Percentiles rank a stretch among this genome's conserved stretches.
Conservation (phyloP, 1,284 basidiomycete genomes). For the Tylopilus orsonianus region DNA sequence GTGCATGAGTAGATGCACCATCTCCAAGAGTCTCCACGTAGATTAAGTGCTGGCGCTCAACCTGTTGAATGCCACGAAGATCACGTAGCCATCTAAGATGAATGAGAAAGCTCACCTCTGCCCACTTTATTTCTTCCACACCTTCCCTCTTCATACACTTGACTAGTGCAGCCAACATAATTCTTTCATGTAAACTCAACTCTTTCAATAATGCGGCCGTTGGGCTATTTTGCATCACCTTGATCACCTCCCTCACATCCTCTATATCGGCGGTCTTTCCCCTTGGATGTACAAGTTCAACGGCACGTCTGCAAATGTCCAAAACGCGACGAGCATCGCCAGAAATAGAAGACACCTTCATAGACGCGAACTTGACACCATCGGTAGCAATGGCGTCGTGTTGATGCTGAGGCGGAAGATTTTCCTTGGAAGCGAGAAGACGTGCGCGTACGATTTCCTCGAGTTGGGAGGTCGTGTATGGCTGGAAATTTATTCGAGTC, state of each 20-base stretch:
- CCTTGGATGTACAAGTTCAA: slow-evolving; percentile 69
- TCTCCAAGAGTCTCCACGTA: slow-evolving; percentile 59
- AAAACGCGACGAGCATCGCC: slow-evolving; percentile 94
- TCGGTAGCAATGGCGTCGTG: slow-evolving; percentile 68
- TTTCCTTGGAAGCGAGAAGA: slow-evolving; percentile 58
- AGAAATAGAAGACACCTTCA: slow-evolving; percentile 89
- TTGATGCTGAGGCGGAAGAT: slow-evolving; percentile 35
- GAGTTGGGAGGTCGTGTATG: slow-evolving; percentile 83
- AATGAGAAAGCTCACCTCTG: slow-evolving; percentile 53
- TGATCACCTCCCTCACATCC: slow-evolving; percentile 82
- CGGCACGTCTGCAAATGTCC: slow-evolving; percentile 89
- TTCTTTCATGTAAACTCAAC: slow-evolving; percentile 82
- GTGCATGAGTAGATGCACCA: slow-evolving; percentile 51
- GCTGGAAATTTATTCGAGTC: slow-evolving; percentile 92
- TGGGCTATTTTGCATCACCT: slow-evolving; percentile 89
- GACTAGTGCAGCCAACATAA: slow-evolving; percentile 87
- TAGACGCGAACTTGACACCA: slow-evolving; percentile 87
- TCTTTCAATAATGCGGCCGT: slow-evolving; percentile 80
- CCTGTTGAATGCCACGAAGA: slow-evolving; percentile 37
- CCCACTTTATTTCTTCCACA: slow-evolving; percentile 84
- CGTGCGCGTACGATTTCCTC: slow-evolving; percentile 86
- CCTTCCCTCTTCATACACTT: slow-evolving; percentile 84
- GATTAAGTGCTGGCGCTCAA: slow-evolving; percentile 65
- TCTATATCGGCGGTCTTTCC: slow-evolving; percentile 62
- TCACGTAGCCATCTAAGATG: slow-evolving; percentile 4